Base-by-base conservation (phyloP, 2,329 filamentous ascomycete genomes). In the Orbilia javanica region DNA sequence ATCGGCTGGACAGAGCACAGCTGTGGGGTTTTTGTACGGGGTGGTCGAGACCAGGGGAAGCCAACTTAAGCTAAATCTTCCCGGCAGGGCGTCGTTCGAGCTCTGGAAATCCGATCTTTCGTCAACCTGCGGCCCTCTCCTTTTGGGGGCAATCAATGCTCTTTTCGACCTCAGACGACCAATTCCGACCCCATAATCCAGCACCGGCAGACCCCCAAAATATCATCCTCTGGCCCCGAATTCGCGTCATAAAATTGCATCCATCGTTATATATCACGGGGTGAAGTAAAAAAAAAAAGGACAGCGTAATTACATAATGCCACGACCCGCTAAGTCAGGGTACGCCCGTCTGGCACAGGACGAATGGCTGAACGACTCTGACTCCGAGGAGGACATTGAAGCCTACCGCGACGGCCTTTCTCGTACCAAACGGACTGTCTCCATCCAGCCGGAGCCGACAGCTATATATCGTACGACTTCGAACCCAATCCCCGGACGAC, bases 331-430 rank as follows among this genome's bases (percentile, higher is more conserved):
- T 74, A 92, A 91, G 50, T 94, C 93, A 80, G 93, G 93, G 84
- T 96, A 96, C 85, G 92, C 93, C 84, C 92, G 92, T 83, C 90
- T 96, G 74, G 91, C 92, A 79, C 93, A 96, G 85, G 92, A 92
- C 81, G 92, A 94, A 83, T 90, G 91, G 81, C 87, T 91, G 82
- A 91, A 90, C 84, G 90, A 92, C 82, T 90, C 91, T 72, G 92
- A 90, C 67, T 90, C 93, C 79, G 90, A 91, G 70, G 87, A 89
- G 83, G 83, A 90, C 80, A 84, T 86, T 79, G 73, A 77, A 20
- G 60, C 66, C 48, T 71, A 77, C 60, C 73, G 73, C 25, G 73
- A 77, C 42, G 73, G 73, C 25, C 66, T 71, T 13, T 85, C 85
- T 79, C 86, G 87, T 79, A 86, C 64, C 90, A 90, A 82, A 89